Conservation (phyloP, 106 monocot genomes). For the Dendrobium nobile region DNA sequence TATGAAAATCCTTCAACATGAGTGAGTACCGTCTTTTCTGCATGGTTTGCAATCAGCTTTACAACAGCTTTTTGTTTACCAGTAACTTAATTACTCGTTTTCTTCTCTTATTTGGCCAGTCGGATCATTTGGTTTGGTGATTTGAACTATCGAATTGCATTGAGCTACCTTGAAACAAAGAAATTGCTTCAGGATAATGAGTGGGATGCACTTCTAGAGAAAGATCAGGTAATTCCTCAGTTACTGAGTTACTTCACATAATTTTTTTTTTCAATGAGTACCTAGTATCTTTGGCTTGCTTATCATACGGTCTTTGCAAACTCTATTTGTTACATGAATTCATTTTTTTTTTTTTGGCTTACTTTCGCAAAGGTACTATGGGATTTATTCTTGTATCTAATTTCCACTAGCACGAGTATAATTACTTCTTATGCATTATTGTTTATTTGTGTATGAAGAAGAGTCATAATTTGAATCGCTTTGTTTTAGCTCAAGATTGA, state of each 20-base stretch:
- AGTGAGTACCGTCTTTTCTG: slow-evolving; percentile 27
- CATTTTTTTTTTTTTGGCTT: neutral
- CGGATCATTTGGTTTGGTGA: slow-evolving; percentile 81
- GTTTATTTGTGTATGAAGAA: neutral
- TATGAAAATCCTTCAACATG: slow-evolving; percentile 60
- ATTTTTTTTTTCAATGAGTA: neutral
- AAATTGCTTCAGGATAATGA: slow-evolving; percentile 53
- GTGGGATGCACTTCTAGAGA: slow-evolving; percentile 64
- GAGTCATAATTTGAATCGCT: neutral
- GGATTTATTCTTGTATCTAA: neutral
- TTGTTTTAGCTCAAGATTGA: slow-evolving; percentile 65
- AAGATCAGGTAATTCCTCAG: slow-evolving; percentile 57
- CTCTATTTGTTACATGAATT: neutral
- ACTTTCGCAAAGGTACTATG: neutral
- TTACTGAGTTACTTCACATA: neutral
- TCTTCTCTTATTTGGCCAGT: slow-evolving; percentile 19
- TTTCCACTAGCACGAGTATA: neutral
- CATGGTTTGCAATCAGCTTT: neutral
- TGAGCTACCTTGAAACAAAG: slow-evolving; percentile 55
- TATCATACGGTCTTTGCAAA: neutral
- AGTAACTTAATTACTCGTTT: neutral
- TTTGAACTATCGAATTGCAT: slow-evolving; percentile 65
- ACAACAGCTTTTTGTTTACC: neutral
- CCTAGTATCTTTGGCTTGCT: neutral
- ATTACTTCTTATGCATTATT: neutral